Base-by-base conservation (phyloP, 2,329 filamentous ascomycete genomes). In the Penicillium sp. region DNA sequence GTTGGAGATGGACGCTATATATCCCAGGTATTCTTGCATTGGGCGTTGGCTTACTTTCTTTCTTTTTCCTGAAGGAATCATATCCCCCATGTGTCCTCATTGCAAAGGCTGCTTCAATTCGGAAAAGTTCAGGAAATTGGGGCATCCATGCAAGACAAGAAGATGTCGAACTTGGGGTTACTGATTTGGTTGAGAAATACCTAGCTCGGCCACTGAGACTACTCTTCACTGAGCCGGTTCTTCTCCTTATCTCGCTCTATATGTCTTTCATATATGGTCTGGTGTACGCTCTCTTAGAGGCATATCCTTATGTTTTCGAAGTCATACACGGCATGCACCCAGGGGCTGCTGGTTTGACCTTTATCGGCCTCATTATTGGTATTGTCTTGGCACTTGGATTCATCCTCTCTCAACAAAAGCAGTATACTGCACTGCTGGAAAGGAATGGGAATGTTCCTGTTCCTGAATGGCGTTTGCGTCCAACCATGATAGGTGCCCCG, bases 91-190 rank as follows among this genome's bases (percentile, higher is more conserved):
- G 83, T 0, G 78, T 87, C 3, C 78, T 86, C 0, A 79, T 85
- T 17, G 67, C 74, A 26, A 87, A 86, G 68, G 85, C 85, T 0
- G 72, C 77, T 1, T 76, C 81, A 42, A 70, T 87, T 1, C 78
- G 85, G 24, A 76, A 81, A 12, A 66, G 80, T 19, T 86, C 84
- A 0, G 76, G 78, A 57, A 86, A 86, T 59, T 85, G 82, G 83
- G 84, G 82, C 0, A 85, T 86, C 49, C 84, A 86, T 66, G 83
- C 84, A 4, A 83, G 80, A 62, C 76, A 77, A 49, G 82, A 84
- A 64, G 79, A 82, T 69, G 77, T 83, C 38, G 81, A 84, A 63
- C 70, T 84, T 28, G 78, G 81, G 55, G 75, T 83, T 44, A 70
- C 70, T 7, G 77, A 81, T 59, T 64, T 84, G 19, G 64, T 82